Base-by-base conservation (phyloP, 805 yeast genomes). In the Barnettozyma sucrosica region DNA sequence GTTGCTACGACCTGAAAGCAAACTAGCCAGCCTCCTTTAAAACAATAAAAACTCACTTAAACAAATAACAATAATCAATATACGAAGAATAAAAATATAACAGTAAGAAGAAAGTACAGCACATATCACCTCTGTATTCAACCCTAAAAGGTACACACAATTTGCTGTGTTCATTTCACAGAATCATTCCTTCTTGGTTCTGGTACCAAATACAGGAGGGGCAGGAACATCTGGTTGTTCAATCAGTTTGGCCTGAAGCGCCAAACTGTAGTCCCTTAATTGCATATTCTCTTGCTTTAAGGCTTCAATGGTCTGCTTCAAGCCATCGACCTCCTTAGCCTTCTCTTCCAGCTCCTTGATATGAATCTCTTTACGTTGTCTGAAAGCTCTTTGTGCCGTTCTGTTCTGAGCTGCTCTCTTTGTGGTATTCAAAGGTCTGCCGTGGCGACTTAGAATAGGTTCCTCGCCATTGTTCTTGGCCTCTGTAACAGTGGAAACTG, bases 401-500 rank as follows among this genome's bases (percentile, higher is more conserved):
- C 97, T 74, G 70, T 90, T 90, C 67, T 90, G 97, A 8, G 84
- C 89, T 2, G 97, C 97, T 53, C 97, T 79, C 65, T 87, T 88
- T 36, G 93, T 79, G 48, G 74, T 76, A 20, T 81, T 74, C 38
- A 83, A 67, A 16, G 76, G 74, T 47, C 57, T 59, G 3, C 63
- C 61, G 30, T 49, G 44, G 43, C 64, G 63, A 36, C 54, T 49
- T 19, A 58, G 25, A 20, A 53, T 51, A 18, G 49, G 30, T 14
- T 32, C 51, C 16, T 50, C 52, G 24, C n/a, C 44, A 16, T 45
- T 37, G 25, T 14, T 16, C 40, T 41, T 46, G 28, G 6, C 44
- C 8, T 24, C 37, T 7, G 25, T 24, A 5, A 7, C 43, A 16
- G 3, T 24, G 2, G 25, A 14, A 10, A 16, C 34, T 5, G 61